Percentiles rank a stretch among this genome's conserved stretches.
Evolutionary conservation across 2,329 filamentous ascomycete genomes (phyloP).

Genomic region (Colletotrichum gigasporum): DNA sequence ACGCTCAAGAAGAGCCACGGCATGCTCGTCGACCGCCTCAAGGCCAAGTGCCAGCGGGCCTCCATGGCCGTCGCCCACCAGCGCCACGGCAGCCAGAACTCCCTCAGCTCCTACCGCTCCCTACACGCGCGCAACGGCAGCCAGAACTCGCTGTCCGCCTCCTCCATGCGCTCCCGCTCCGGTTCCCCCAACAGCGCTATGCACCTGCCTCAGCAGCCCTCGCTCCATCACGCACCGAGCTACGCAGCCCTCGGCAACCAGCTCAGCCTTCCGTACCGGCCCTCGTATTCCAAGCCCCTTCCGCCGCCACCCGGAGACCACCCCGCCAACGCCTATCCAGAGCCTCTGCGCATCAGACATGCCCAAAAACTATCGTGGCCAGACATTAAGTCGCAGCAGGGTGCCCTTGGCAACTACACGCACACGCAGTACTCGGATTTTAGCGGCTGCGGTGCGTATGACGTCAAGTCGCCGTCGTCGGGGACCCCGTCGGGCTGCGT

Average conservation of each 20-base stretch:
- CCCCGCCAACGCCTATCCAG: constrained; percentile 2
- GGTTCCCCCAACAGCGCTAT: not conserved
- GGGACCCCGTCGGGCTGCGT: not conserved
- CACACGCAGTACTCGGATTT: not conserved
- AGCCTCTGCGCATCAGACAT: constrained; percentile 20
- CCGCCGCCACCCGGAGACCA: not conserved
- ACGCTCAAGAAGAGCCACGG: constrained; percentile 82
- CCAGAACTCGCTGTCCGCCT: constrained; percentile 4
- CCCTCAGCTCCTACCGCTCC: not conserved
- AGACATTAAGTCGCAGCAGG: constrained; percentile 1
- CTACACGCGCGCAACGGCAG: constrained; percentile 8
- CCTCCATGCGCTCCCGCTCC: not conserved
- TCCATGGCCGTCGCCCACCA: not conserved
- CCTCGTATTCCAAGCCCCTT: not conserved
- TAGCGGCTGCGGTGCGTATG: not conserved
- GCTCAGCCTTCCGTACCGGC: constrained; percentile 15
- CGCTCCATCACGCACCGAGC: not conserved
- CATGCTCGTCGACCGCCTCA: constrained; percentile 76
- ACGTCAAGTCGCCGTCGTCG: constrained; percentile 1
- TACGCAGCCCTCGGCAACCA: constrained; percentile 1
- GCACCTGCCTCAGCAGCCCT: not conserved
- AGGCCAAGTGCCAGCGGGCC: constrained; percentile 12
- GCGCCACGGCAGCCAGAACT: not conserved
- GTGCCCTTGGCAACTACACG: not conserved
- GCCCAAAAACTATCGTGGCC: constrained; percentile 6